Conservation (phyloP, 441 rosid species). For the Pelargonium cotyledonis region DNA sequence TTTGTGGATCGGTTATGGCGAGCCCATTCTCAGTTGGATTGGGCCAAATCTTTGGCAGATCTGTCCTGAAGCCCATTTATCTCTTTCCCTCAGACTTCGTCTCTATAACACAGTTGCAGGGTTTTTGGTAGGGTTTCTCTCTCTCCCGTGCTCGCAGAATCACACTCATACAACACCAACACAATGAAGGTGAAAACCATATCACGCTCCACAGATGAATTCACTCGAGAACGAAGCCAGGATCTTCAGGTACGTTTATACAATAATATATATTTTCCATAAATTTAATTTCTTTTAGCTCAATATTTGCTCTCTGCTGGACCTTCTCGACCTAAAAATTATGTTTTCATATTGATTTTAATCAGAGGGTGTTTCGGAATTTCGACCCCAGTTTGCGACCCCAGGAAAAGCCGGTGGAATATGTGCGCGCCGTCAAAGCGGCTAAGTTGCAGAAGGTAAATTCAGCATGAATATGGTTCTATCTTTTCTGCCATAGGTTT, state of each 20-base stretch:
- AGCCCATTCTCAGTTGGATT: no score
- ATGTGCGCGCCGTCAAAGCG: constrained; percentile 79
- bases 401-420: constrained; percentile 83
- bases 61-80: neutral
- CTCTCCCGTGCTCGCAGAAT: neutral
- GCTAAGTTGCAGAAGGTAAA: constrained; percentile 87
- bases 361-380: constrained; percentile 79
- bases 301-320: neutral
- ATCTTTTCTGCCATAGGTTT: neutral
- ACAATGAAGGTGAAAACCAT: constrained; percentile 76
- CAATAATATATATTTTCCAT: neutral
- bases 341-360: neutral
- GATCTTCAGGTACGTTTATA: constrained; percentile 58
- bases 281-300: neutral
- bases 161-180: neutral
- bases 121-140: constrained; percentile 7
- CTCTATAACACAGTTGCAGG: neutral
- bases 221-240: constrained; percentile 90
- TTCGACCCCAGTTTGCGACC: constrained; percentile 76
- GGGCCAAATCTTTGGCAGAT: neutral
- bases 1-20: no score
- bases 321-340: neutral
- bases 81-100: neutral
- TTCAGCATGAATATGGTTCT: neutral
- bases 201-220: constrained; percentile 77